Conservation (phyloP, 306 rosid genomes). For the Castanea crenata region DNA sequence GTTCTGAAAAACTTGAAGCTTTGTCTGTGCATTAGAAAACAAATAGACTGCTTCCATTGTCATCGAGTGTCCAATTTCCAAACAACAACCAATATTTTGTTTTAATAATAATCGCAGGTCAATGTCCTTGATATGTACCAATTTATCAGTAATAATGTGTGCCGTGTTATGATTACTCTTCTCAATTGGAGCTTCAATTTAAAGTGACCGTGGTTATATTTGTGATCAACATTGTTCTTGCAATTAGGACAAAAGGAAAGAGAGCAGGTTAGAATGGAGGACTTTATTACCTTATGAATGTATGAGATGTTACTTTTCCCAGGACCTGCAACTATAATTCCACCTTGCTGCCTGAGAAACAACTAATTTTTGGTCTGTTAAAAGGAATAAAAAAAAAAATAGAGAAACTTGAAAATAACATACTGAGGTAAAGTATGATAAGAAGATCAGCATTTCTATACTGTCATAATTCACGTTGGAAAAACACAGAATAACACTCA, state of each 20-base stretch:
- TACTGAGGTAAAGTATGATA: not conserved
- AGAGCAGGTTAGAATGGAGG: not conserved
- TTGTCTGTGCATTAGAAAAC: not conserved
- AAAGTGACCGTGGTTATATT: not conserved
- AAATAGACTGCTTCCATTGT: not conserved
- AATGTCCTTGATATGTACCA: not conserved
- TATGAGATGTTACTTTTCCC: slow-evolving; percentile 74
- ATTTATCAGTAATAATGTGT: not conserved
- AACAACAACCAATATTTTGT: not conserved
- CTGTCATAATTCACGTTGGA: not conserved
- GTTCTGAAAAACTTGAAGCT: not conserved
- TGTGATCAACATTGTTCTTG: not conserved
- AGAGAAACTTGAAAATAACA: not conserved
- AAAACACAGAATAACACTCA: not conserved
- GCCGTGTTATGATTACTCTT: not conserved
- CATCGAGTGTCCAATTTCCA: not conserved
- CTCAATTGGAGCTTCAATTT: not conserved
- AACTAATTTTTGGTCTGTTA: slow-evolving; percentile 4
- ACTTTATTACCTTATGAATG: slow-evolving; percentile 61
- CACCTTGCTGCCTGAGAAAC: slow-evolving; percentile 86
- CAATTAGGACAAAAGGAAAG: not conserved
- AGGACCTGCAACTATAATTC: slow-evolving; percentile 92
- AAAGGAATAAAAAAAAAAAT: not conserved
- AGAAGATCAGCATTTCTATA: not conserved
- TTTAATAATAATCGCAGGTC: not conserved